Evolutionary conservation across 2,329 filamentous ascomycete species (phyloP), one percentile per base, ranked within the genome.

Genomic region (Xylariomycetidae sp.): DNA sequence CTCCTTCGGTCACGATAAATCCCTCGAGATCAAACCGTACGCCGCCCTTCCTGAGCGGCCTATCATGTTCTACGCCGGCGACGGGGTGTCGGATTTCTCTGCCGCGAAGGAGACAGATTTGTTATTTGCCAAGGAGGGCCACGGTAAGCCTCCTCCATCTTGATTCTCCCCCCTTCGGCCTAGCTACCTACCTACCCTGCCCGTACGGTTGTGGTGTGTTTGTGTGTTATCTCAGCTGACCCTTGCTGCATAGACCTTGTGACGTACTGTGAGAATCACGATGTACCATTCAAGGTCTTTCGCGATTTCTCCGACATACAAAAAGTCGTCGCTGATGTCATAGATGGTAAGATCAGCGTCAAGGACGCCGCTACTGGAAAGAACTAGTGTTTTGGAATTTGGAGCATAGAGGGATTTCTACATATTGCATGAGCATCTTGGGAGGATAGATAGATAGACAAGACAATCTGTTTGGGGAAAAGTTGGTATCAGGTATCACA

Each of bases 1-100:
- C 55, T 74, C 81, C 38, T 94, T 94, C 52, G 92, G 92, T n/a
- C 92, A 98, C 58, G 90, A 98, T 72, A 98, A 98, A 76, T 89
- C 83, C 16, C 70, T 90, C 34, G 87, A 92, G 57, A 88, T 98
- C 52, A 80, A 86, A 45, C 88, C 88, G 32, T 97, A 97, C 63
- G 82, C 83, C 3, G 70, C 78, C 16, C 70, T 94, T 27, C 80
- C 86, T 0, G 69, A 84, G 52, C 74, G 88, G 26, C 92, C 92
- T 3, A 81, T 79, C 25, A 77, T 97, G 65, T 88, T 97, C 60
- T 98, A 98, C 54, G 90, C 92, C 19, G 92, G 92, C 38, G 90
- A 97, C 51, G 90, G 90, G 30, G 88, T 96, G 4, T 94, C 86
- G 3, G 90, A 97, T 57, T 70, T 97, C 33, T 94, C 86, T 16